Evolutionary conservation across 2,329 filamentous ascomycete species (phyloP).

Genomic region (Verticillium nonalfalfae): DNA sequence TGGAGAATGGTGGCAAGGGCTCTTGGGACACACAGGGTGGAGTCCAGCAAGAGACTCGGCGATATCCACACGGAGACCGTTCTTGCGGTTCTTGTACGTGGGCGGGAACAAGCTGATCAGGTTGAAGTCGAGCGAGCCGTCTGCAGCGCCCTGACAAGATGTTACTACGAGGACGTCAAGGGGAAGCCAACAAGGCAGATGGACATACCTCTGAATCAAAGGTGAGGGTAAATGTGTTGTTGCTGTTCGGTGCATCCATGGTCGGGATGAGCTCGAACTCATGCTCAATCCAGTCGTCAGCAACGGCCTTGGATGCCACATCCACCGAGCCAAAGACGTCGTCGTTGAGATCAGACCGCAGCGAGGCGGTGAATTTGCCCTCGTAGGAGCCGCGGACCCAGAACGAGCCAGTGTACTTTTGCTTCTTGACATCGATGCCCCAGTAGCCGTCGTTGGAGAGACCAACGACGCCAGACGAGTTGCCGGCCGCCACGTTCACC

Average conservation of each 20-base stretch:
- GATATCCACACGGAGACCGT: conserved; percentile 52
- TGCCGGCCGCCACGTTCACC: conserved; percentile 33
- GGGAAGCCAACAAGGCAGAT: conserved; percentile 1
- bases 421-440: conserved; percentile 45
- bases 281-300: conserved; percentile 44
- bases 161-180: background rate
- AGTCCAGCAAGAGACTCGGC: conserved; percentile 44
- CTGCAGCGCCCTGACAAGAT: conserved; percentile 21
- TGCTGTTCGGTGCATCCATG: conserved; percentile 42
- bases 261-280: conserved; percentile 34
- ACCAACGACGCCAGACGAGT: conserved; percentile 29
- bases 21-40: conserved; percentile 33
- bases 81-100: conserved; percentile 50
- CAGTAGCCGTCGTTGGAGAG: conserved; percentile 49
- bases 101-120: conserved; percentile 55
- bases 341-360: conserved; percentile 36
- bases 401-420: conserved; percentile 44
- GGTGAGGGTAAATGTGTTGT: conserved; percentile 49
- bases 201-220: conserved; percentile 34
- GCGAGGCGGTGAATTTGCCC: conserved; percentile 38
- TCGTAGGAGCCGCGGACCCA: conserved; percentile 44
- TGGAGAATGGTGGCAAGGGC: background rate
- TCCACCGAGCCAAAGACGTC: conserved; percentile 38
- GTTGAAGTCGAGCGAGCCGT: conserved; percentile 46
- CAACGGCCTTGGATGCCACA: conserved; percentile 33